Evolutionary conservation across 1,139 yeast genomes (phyloP).

Genomic region (Kluyveromyces marxianus): DNA sequence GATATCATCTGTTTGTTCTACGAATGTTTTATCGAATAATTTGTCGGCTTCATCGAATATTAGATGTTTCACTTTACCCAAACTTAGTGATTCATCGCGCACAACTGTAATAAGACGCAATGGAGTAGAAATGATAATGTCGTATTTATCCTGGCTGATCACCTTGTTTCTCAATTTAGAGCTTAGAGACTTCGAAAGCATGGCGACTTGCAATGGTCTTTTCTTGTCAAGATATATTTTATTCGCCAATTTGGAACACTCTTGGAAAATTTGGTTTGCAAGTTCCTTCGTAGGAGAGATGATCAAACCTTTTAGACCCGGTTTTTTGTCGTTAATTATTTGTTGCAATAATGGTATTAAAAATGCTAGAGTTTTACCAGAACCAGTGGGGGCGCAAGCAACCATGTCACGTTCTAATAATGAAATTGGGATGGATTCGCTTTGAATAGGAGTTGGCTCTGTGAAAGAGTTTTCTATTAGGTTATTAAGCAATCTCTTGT

Average conservation of each 20-base stretch:
- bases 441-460: slow-evolving; percentile 88
- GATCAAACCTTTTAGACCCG: slow-evolving; percentile 65
- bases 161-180: slow-evolving; percentile 56
- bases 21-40: slow-evolving; percentile 81
- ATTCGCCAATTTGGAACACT: slow-evolving; percentile 51
- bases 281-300: slow-evolving; percentile 91
- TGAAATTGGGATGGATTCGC: slow-evolving; percentile 72
- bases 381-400: slow-evolving; percentile 93
- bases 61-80: slow-evolving; percentile 61
- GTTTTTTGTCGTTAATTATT: slow-evolving; percentile 27
- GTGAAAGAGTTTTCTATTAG: slow-evolving; percentile 62
- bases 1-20: slow-evolving; percentile 85
- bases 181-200: slow-evolving; percentile 70
- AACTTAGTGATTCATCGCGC: slow-evolving; percentile 49
- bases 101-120: slow-evolving; percentile 75
- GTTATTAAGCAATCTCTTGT: slow-evolving; percentile 55
- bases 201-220: slow-evolving; percentile 50
- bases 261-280: slow-evolving; percentile 76
- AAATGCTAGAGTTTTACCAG: slow-evolving; percentile 88
- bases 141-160: slow-evolving; percentile 57
- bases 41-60: slow-evolving; percentile 96
- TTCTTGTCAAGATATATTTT: slow-evolving; percentile 35
- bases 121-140: slow-evolving; percentile 82
- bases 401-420: slow-evolving; percentile 60
- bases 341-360: slow-evolving; percentile 72